Evolutionary conservation across 352 stramenopile species (phyloP).

Genomic region (Hyaloperonospora arabidopsidis): DNA sequence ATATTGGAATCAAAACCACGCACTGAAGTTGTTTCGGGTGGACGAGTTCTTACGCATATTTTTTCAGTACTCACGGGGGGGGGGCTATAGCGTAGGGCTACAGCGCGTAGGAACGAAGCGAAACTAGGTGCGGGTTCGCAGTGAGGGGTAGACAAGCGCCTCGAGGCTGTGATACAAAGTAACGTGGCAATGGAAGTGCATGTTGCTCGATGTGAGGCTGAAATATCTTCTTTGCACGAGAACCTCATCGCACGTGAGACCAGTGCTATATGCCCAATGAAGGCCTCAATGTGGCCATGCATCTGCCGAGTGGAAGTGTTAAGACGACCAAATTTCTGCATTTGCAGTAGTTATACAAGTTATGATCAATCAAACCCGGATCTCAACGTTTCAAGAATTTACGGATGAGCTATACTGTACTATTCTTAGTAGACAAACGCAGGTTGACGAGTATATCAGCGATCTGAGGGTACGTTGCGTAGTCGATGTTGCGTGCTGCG

Average conservation of each 20-base stretch:
- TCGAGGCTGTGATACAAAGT: slow-evolving; percentile 23
- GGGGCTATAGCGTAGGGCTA: too few relatives aligned
- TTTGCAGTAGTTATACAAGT: slow-evolving; percentile 23
- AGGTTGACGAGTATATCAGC: too few relatives aligned
- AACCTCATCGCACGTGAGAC: slow-evolving; percentile 42
- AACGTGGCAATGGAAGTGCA: slow-evolving; percentile 32
- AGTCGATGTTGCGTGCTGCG: too few relatives aligned
- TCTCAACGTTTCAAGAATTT: slow-evolving; percentile 52
- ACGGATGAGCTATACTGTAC: slow-evolving; percentile 48
- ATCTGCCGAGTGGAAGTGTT: slow-evolving; percentile 22
- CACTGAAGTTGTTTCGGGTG: too few relatives aligned
- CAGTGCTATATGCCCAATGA: slow-evolving; percentile 34
- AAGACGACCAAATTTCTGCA: slow-evolving; percentile 34
- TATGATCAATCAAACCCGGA: slow-evolving; percentile 41
- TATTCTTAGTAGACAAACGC: too few relatives aligned
- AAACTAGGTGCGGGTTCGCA: slow-evolving; percentile 22
- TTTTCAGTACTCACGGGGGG: too few relatives aligned
- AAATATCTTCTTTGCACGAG: slow-evolving; percentile 29
- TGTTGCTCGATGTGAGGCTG: slow-evolving; percentile 23
- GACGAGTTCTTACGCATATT: too few relatives aligned
- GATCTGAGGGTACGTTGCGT: too few relatives aligned
- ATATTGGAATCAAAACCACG: too few relatives aligned
- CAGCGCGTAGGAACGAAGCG: too few relatives aligned
- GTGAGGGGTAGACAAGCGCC: slow-evolving; percentile 25
- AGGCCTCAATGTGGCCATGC: slow-evolving; percentile 18